Base-by-base conservation (phyloP, 805 yeast species). In the Metschnikowia rubicola region DNA sequence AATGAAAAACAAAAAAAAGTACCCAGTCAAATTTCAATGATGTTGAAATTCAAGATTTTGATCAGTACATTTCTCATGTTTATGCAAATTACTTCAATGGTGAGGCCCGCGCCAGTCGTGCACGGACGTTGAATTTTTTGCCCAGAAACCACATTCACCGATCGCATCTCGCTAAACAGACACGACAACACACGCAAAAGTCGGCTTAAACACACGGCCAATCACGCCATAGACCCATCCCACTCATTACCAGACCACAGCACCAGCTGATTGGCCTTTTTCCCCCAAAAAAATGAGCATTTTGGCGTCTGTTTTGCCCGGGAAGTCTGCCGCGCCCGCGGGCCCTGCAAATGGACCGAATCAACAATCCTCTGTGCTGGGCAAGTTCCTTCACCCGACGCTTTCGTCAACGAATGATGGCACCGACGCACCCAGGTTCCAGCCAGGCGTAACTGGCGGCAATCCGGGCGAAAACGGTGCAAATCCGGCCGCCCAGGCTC, bases 371-470 rank as follows among this genome's bases (percentile, higher is more conserved):
- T 15, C 28, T 9, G 30, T 39, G 13, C 28, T 41, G 31, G 35
- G 45, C 39, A 66, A 61, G 49, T 65, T 56, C 51, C 61, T 70
- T 33, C 41, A 60, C 10, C 73, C 73, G 7, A 66, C 72, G 5
- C 48, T 70, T 43, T 58, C 65, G 15, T 51, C 64, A 32, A 54
- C 57, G 29, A 65, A 63, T 32, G 62, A 59, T 30, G 43, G 48
- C 39, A 13, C 51, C 35, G 56, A 61, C 48, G 47, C 67, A 44
- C 47, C 61, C 59, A 65, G 66, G 59, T 66, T 66, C 50, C 72
- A 68, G 50, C 39, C 44, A 15, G 62, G 62, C 30, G 15, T 44
- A 8, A 13, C 19, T 11, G 19, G 36, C 43, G 13, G 26, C 11
- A 30, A 21, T 10, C 6, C 57, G 39, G 53, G 19, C 9, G 64